Percentiles rank a stretch among this genome's conserved stretches.
Evolutionary conservation across 805 yeast species (phyloP).

Genomic region (Starmerella bacillaris): DNA sequence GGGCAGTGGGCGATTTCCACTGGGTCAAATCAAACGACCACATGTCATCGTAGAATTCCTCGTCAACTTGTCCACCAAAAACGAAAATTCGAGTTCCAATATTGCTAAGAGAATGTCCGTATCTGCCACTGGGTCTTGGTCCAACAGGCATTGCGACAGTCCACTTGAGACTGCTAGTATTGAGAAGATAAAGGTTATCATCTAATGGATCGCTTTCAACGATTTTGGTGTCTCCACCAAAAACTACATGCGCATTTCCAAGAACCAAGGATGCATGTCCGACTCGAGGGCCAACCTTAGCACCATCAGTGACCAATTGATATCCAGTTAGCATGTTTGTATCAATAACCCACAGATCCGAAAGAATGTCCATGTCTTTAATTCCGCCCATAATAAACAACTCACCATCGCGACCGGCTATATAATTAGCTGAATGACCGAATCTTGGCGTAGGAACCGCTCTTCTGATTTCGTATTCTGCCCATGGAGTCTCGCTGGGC

Average conservation of each 20-base stretch:
- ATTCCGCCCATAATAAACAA: constrained; percentile 87
- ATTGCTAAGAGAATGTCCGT: constrained; percentile 81
- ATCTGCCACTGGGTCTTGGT: constrained; percentile 72
- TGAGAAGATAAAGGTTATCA: constrained; percentile 74
- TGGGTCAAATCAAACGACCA: constrained; percentile 74
- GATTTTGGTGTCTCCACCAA: constrained; percentile 87
- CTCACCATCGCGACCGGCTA: constrained; percentile 63
- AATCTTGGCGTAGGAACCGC: constrained; percentile 84
- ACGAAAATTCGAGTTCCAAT: constrained; percentile 48
- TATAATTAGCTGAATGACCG: constrained; percentile 71
- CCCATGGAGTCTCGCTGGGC: constrained; percentile 22
- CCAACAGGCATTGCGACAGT: constrained; percentile 60
- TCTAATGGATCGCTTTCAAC: constrained; percentile 57
- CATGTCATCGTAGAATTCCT: constrained; percentile 62
- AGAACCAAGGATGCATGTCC: constrained; percentile 86
- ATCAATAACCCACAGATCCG: constrained; percentile 82
- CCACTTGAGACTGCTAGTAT: constrained; percentile 61
- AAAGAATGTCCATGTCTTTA: constrained; percentile 78
- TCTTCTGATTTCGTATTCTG: constrained; percentile 20
- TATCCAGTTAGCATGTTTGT: constrained; percentile 32
- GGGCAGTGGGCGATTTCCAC: constrained; percentile 64
- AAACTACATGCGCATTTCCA: constrained; percentile 86
- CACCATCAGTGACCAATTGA: constrained; percentile 58
- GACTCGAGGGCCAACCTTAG: constrained; percentile 67
- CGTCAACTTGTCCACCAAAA: constrained; percentile 91